Base-by-base conservation (phyloP, 306 rosid genomes). In the Lupinus albus region DNA sequence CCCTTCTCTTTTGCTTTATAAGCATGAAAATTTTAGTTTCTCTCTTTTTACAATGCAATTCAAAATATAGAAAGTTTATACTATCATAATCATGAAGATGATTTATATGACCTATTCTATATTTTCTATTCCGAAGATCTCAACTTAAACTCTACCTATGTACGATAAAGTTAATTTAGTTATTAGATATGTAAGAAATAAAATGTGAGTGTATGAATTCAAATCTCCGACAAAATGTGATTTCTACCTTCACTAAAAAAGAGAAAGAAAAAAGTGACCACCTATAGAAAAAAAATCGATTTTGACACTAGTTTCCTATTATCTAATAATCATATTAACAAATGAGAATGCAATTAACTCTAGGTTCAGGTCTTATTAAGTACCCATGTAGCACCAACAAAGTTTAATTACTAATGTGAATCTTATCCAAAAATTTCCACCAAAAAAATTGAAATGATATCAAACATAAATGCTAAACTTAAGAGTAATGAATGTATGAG, bases 401-500 rank as follows among this genome's bases (percentile, higher is more conserved):
- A 11, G 11, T 5, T 41, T 11, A 6, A n/a, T 5, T 25, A 4
- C 5, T 42, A 63, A 17, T 28, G 25, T 28, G 14, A 39, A 15
- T 46, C 41, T 25, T 25, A 32, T 46, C 61, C 47, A 76, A 70
- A 55, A 0, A 1, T 13, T 70, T 54, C 47, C 72, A 62, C 41
- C 21, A 47, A 61, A 36, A 33, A 25, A 49, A 47, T 45, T 14
- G 3, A 33, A 47, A 66, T 28, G n/a, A 21, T 35, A 35, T 46
- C 50, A 35, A 61, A 53, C 21, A 57, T 53, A 8, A 11, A 73
- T 62, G 32, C 59, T 61, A 67, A 44, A 62, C 10, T 63, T 14
- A 6, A 61, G 52, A 30, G 47, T 2, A 8, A 7, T 39, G 45
- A 13, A 70, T 38, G 9, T 7, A 73, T 47, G 0, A 42, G 63